Base-by-base conservation (phyloP, 1,284 basidiomycete genomes). In the Cryptococcus jaspeensis region DNA sequence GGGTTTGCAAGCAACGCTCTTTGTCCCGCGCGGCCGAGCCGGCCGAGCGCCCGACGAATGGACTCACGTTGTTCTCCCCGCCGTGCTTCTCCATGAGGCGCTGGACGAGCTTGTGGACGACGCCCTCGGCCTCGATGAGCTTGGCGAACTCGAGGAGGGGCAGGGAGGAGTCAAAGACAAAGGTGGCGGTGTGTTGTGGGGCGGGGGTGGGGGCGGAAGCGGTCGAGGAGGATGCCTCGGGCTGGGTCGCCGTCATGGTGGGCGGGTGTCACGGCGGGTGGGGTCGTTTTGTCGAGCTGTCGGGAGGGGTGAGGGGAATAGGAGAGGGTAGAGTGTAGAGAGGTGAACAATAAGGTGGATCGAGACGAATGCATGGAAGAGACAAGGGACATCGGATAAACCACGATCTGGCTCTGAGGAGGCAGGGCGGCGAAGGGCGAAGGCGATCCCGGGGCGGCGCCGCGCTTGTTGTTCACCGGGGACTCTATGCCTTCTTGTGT, bases 31-130 rank as follows among this genome's bases (percentile, higher is more conserved):
- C 20, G 20, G n/a, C 37, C 28, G 20, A 50, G 25, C 18, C 16
- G n/a, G n/a, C n/a, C n/a, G n/a, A n/a, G n/a, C n/a, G n/a, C n/a
- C 28, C 11, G 18, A 52, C n/a, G 23, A 52, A 32, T 16, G 38
- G 8, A 60, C 71, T 39, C 51, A 76, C 74, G 40, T 68, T 51
- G 9, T 61, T 58, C 28, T 72, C 71, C 11, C 61, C 61, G 5
- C 66, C 66, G 57, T 67, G 66, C 59, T 74, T 76, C 53, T 74
- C 73, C 64, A 72, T 65, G n/a, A 76, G 53, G 11, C 74, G 58
- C 56, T 72, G 68, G 11, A 73, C 65, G 22, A 76, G 59, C 43
- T 67, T 66, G 50, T 74, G 70, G 4, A 76, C 66, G 16, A 70
- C 57, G 25, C 74, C 74, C 44, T 72, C 66, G 13, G 62, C 44